phyloP scores from a whole-genome alignment of 352 stramenopile genomes.

The Salisapilia sapeloensis region DNA sequence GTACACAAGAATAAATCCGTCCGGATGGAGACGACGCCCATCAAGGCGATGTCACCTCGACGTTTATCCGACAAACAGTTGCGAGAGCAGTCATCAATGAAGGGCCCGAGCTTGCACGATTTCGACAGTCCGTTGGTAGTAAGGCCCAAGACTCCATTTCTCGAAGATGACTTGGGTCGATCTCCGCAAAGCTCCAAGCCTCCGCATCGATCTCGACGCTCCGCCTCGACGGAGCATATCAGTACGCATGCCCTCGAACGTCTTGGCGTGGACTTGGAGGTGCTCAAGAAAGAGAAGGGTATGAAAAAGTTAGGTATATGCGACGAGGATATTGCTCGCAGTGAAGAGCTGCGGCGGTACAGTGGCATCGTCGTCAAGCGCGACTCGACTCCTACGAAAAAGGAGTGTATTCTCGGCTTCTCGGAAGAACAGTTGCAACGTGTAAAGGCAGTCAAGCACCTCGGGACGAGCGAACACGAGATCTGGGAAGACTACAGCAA shows the following conservation, averaged over 20 bases:
- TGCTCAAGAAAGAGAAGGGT: slow-evolving; percentile 49
- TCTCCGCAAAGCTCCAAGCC: no score
- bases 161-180: no score
- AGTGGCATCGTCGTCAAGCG: slow-evolving; percentile 16
- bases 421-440: slow-evolving; percentile 37
- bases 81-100: no score
- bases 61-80: no score
- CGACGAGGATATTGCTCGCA: slow-evolving; percentile 30
- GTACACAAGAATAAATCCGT: no score
- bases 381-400: slow-evolving; percentile 13
- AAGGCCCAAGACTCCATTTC: no score
- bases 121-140: no score
- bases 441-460: slow-evolving; percentile 29
- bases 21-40: no score
- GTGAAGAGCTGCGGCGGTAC: slow-evolving; percentile 35
- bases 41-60: no score
- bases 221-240: slow-evolving; percentile 11
- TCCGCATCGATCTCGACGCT: no score
- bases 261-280: slow-evolving; percentile 38
- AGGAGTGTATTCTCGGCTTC: slow-evolving; percentile 48
- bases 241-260: slow-evolving; percentile 30
- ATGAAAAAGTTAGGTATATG: slow-evolving; percentile 67
- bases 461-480: slow-evolving; percentile 40
- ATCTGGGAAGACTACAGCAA: slow-evolving; percentile 44
- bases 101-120: no score